Conservation (phyloP, 306 rosid species). For the Corylus avellana region DNA sequence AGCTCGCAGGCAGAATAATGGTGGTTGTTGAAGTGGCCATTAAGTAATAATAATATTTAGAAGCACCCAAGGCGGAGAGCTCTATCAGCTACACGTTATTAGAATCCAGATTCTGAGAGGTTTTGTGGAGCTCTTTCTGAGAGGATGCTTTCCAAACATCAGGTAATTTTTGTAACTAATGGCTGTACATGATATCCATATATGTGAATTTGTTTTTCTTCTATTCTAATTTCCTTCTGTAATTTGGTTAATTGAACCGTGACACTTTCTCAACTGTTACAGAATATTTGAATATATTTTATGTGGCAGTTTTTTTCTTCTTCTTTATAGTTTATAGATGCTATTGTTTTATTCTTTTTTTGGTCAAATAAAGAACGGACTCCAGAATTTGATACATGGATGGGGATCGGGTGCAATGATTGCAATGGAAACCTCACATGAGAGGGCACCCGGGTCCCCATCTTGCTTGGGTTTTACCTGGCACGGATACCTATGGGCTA, state of each 20-base stretch:
- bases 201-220: conserved; percentile 46
- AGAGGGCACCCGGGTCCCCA: too few species aligned
- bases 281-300: conserved; percentile 42
- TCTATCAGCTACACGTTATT: conserved; percentile 29
- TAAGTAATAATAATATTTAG: conserved; percentile 40
- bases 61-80: conserved; percentile 34
- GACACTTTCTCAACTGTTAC: conserved; percentile 44
- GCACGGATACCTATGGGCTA: too few species aligned
- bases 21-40: conserved; percentile 26
- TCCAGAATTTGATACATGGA: too few species aligned
- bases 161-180: conserved; percentile 61
- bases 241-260: conserved; percentile 41
- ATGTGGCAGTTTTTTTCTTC: conserved; percentile 17
- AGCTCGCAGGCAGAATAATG: conserved; percentile 27
- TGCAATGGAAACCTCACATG: too few species aligned
- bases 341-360: conserved; percentile 19
- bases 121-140: conserved; percentile 40
- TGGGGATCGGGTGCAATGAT: too few species aligned
- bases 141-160: conserved; percentile 32
- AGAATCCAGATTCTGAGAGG: conserved; percentile 43
- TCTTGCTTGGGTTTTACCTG: too few species aligned
- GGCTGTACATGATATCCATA: conserved; percentile 82
- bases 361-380: not conserved
- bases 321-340: conserved; percentile 20
- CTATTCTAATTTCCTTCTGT: conserved; percentile 33